phyloP scores from a whole-genome alignment of 768 basidiomycete genomes.

The Amanita jacksonii region DNA sequence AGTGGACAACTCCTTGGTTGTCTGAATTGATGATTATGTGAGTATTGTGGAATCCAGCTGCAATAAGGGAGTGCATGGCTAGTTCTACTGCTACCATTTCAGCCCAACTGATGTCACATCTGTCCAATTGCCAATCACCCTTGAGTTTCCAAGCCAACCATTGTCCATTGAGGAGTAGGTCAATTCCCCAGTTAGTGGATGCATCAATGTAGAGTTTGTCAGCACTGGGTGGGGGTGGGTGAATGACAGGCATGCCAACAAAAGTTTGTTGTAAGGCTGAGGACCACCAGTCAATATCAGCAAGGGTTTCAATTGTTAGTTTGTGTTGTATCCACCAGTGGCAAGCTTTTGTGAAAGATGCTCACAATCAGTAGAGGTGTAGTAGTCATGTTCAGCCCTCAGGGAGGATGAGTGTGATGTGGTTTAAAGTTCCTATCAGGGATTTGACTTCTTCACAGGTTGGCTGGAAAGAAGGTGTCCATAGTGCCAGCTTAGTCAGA shows the following conservation, averaged over 20 bases:
- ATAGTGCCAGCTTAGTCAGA: conserved; percentile 14
- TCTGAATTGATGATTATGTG: conserved; percentile 24
- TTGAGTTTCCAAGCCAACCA: conserved; percentile 12
- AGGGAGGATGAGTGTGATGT: conserved; percentile 19
- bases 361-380: too few relatives aligned
- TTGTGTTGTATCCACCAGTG: too few relatives aligned
- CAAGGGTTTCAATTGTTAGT: too few relatives aligned
- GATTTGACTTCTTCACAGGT: conserved; percentile 17
- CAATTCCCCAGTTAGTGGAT: conserved; percentile 17
- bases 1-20: conserved; percentile 26
- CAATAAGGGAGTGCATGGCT: conserved; percentile 2
- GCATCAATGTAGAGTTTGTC: conserved; percentile 14
- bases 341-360: too few relatives aligned
- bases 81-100: conserved; percentile 21
- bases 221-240: neutral
- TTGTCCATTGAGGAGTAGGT: conserved; percentile 9
- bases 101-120: conserved; percentile 19
- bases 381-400: conserved; percentile 16
- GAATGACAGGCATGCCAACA: too few relatives aligned
- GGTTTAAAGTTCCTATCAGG: conserved; percentile 30
- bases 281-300: too few relatives aligned
- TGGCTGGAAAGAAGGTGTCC: conserved; percentile 5
- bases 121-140: conserved; percentile 4
- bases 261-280: too few relatives aligned
- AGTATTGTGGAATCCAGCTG: conserved; percentile 7